Conservation (phyloP, 2,329 filamentous ascomycete species). For the Fulvia fulva region DNA sequence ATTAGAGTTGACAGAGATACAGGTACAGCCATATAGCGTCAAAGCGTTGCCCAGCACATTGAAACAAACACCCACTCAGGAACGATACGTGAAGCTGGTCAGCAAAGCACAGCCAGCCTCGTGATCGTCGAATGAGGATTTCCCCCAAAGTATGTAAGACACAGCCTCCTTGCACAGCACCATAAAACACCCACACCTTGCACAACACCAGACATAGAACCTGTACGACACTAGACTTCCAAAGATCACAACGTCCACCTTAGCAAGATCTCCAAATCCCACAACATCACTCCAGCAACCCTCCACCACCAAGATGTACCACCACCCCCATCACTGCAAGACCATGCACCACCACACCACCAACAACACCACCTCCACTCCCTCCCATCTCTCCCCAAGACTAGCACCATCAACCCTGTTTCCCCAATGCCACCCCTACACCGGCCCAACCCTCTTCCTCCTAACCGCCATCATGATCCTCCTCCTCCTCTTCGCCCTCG, state of each 20-base stretch:
- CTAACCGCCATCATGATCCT: background rate
- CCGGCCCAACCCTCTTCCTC: background rate
- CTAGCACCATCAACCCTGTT: no score
- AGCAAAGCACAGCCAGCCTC: background rate
- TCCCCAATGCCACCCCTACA: background rate
- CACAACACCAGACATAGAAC: no score
- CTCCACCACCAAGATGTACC: background rate
- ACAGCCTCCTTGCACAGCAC: background rate
- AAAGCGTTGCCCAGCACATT: no score
- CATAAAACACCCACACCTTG: no score
- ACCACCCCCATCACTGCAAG: no score
- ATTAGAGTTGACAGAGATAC: background rate
- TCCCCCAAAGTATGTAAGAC: background rate
- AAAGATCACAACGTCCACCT: no score
- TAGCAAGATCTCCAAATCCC: no score
- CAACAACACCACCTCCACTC: no score
- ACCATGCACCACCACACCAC: no score
- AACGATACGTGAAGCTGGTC: background rate
- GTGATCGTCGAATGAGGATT: background rate
- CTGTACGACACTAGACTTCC: no score
- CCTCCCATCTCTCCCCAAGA: no score
- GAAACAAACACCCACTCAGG: background rate
- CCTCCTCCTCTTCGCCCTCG: background rate
- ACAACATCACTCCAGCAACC: no score
- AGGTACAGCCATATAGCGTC: background rate